Percentiles rank a stretch among this genome's conserved stretches.
These are phyloP conservation scores for Fraxinus paxiana DNA, from an alignment of 305 asterid species.

Conservation along the genomic window DNA sequence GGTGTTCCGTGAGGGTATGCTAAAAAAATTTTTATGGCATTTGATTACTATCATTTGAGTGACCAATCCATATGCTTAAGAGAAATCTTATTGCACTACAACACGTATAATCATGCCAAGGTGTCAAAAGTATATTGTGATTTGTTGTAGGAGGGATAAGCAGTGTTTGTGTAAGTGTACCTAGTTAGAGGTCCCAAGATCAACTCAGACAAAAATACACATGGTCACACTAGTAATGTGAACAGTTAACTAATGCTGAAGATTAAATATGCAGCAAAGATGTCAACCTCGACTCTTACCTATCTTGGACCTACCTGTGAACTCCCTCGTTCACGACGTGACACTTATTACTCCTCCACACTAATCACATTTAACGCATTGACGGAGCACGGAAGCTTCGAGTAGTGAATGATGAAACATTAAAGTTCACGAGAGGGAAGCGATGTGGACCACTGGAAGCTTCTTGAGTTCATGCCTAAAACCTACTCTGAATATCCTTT, in stretches of 20 bases:
- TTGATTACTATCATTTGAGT: background rate
- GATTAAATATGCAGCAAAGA: background rate
- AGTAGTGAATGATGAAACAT: background rate
- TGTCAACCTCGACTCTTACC: background rate
- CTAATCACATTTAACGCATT: background rate
- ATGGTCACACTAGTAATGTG: background rate
- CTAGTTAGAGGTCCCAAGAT: background rate
- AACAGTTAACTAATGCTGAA: background rate
- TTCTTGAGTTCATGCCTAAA: background rate
- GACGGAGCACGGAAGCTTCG: background rate
- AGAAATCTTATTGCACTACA: background rate
- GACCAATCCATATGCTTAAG: background rate
- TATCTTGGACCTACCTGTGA: background rate
- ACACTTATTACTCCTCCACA: background rate
- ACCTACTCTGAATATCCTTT: background rate
- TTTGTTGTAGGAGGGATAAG: background rate
- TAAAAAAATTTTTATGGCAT: too few relatives aligned
- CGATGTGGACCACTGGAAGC: background rate
- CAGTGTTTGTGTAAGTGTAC: background rate
- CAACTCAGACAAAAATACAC: background rate
- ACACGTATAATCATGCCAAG: background rate
- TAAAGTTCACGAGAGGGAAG: background rate
- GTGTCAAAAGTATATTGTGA: background rate
- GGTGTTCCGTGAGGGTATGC: background rate
- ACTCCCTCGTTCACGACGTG: background rate